Evolutionary conservation across 164 flowering plant species (phyloP).

Genomic region (Taxillus chinensis): DNA sequence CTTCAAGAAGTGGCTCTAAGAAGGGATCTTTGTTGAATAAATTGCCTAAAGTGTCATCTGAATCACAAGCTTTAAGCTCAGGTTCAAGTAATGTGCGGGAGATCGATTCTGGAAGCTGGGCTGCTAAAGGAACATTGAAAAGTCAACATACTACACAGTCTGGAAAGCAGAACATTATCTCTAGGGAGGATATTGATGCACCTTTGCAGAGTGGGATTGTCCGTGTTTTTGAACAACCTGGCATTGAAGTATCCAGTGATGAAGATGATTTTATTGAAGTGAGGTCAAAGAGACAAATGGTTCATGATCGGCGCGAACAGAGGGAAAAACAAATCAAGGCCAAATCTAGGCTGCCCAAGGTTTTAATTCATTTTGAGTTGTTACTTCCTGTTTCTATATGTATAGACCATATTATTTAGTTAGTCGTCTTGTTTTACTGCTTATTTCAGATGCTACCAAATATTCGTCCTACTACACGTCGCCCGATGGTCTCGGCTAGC

Average conservation of each 20-base stretch:
- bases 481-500: slow-evolving; percentile 17
- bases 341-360: slow-evolving; percentile 58
- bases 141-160: slow-evolving; percentile 22
- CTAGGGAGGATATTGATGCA: slow-evolving; percentile 69
- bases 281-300: slow-evolving; percentile 94
- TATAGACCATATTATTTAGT: not conserved
- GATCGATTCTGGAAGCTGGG: slow-evolving; percentile 28
- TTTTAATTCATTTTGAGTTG: slow-evolving; percentile 14
- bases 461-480: slow-evolving; percentile 37
- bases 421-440: not conserved
- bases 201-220: slow-evolving; percentile 88
- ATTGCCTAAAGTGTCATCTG: slow-evolving; percentile 26
- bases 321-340: slow-evolving; percentile 87
- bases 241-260: slow-evolving; percentile 92
- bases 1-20: slow-evolving; percentile 29
- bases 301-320: slow-evolving; percentile 92
- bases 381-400: not conserved
- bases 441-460: slow-evolving; percentile 49
- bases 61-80: slow-evolving; percentile 25
- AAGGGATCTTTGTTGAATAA: slow-evolving; percentile 25
- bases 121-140: slow-evolving; percentile 25
- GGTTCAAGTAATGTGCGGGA: slow-evolving; percentile 22
- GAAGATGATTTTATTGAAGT: slow-evolving; percentile 99
- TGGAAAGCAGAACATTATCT: slow-evolving; percentile 33
- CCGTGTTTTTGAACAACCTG: slow-evolving; percentile 84